Percentiles rank a stretch among this genome's conserved stretches.
Conservation (phyloP, 495 filamentous ascomycete species). For the Neurospora discreta region DNA sequence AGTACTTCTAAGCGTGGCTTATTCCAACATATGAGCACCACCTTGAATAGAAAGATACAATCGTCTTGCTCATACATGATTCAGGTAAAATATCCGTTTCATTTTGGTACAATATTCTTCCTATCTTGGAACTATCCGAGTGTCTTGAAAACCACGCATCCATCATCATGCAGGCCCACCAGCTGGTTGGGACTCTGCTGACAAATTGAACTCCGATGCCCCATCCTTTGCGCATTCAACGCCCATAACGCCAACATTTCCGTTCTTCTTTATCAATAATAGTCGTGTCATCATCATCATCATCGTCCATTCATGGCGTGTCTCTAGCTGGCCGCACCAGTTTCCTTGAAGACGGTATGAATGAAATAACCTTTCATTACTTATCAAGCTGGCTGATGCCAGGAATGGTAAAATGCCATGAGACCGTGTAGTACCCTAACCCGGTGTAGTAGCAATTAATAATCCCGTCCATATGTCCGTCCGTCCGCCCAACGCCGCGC, state of each 20-base stretch:
- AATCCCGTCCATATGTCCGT: not conserved
- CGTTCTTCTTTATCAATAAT: not conserved
- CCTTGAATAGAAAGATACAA: not conserved
- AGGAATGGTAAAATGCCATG: not conserved
- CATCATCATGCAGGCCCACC: not conserved
- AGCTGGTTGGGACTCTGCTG: not conserved
- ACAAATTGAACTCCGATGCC: not conserved
- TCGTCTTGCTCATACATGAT: accelerated
- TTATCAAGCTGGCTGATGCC: not conserved
- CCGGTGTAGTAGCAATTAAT: not conserved
- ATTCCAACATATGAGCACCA: no score
- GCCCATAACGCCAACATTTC: not conserved
- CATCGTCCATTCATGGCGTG: not conserved
- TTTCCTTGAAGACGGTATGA: not conserved
- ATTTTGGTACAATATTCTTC: not conserved
- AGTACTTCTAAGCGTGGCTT: no score
- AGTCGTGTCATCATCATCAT: not conserved
- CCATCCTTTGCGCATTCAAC: not conserved
- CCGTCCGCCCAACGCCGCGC: not conserved
- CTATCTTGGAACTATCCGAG: not conserved
- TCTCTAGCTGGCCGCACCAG: not conserved
- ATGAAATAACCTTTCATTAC: not conserved
- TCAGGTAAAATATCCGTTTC: not conserved
- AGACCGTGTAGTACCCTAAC: not conserved
- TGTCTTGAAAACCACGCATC: not conserved